Evolutionary conservation across 371 early-diverging fungal species (phyloP).

Genomic region (Mucor sp.): DNA sequence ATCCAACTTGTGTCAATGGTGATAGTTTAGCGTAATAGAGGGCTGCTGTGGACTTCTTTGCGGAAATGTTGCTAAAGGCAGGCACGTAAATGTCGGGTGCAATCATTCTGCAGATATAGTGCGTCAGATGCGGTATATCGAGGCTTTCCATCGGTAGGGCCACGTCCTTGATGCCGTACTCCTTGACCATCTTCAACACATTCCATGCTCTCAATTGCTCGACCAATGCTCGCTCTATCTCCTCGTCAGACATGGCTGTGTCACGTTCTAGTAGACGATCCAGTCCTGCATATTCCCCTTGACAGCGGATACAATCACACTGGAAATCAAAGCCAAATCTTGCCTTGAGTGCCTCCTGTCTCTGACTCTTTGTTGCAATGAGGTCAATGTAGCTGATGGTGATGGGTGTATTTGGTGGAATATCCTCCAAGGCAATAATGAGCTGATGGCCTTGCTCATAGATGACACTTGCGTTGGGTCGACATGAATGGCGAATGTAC

Average conservation of each 20-base stretch:
- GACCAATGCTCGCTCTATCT: not conserved
- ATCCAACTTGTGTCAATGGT: not conserved
- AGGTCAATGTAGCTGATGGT: constrained; percentile 76
- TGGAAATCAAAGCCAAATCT: constrained; percentile 29
- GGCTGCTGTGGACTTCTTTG: constrained; percentile 4
- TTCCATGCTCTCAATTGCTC: constrained; percentile 33
- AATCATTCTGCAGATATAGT: constrained; percentile 31
- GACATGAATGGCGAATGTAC: constrained; percentile 79
- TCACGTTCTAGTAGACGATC: constrained; percentile 11
- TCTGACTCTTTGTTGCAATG: constrained; percentile 50
- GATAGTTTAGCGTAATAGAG: constrained; percentile 1
- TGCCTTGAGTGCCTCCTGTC: constrained; percentile 52
- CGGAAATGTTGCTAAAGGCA: not conserved
- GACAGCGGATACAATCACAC: constrained; percentile 33
- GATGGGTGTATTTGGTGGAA: constrained; percentile 68
- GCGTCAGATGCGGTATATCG: constrained; percentile 29
- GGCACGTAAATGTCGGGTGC: constrained; percentile 33
- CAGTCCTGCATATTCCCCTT: constrained; percentile 7
- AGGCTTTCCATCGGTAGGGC: not conserved
- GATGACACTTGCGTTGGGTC: constrained; percentile 72
- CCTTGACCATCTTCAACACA: constrained; percentile 27
- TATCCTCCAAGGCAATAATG: constrained; percentile 61
- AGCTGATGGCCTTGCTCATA: constrained; percentile 48
- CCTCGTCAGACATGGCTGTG: not conserved
- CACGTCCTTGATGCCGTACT: constrained; percentile 4